Base-by-base conservation (phyloP, 73 alveolate genomes). In the Paramecium biaurelia region DNA sequence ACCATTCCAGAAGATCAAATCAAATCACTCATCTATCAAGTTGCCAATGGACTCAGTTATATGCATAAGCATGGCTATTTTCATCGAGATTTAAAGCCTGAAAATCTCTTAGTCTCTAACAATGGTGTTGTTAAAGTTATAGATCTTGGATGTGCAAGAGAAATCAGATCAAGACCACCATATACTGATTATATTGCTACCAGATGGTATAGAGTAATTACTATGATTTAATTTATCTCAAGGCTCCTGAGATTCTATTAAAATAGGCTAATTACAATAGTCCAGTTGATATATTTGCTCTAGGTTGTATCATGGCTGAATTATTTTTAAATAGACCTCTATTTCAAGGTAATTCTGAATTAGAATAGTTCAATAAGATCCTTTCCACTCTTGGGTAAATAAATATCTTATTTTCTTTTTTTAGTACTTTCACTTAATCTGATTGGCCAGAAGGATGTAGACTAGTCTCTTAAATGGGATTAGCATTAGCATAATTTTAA, bases 11-110 rank as follows among this genome's bases (percentile, higher is more conserved):
- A 97, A 89, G 86, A 70, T 30, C 92, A 92, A 87, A 96, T 98
- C 56, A 97, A 95, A 86, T 89, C 95, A 57, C 86, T 95, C 18
- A 96, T 97, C 70, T 95, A 95, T 74, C 98, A 98, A 92, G 97
- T 99, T n/a, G 89, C 98, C 76, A 92, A 93, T 92, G 99, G 99
- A 38, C 95, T 99, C 47, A 98, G 99, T 37, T 98, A 97, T 92
- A 98, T 99, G 99, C 99, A 99, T 93, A 99, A 99, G 94, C 99
- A 99, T 93, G 99, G 99, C 20, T 99, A 96, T 95, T 99, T 99
- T 92, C 99, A 99, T 95, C 88, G 99, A 92, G 99, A 98, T 92
- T 85, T 98, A 79, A 98, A 98, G 76, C 99, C 99, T 20, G 99
- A 98, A 79, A 98, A 97, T 93, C 86, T 97, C 15, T 86, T 98